Evolutionary conservation across 2,329 filamentous ascomycete genomes (phyloP).

Genomic region (Epichloe gansuensis): DNA sequence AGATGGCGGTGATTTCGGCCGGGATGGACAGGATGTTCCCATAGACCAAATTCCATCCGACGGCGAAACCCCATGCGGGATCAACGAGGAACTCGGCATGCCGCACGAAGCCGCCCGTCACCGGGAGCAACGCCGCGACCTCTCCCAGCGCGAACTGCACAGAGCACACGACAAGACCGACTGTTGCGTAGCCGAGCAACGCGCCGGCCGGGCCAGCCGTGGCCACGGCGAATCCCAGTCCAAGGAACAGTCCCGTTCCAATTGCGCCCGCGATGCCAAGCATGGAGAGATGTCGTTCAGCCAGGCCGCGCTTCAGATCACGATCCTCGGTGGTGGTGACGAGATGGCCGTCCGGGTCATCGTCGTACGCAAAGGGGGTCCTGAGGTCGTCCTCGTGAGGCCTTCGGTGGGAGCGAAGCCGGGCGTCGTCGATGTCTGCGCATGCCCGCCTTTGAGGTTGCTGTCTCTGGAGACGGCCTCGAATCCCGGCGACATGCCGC

Average conservation of each 20-base stretch:
- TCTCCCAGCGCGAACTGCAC: slow-evolving; percentile 49
- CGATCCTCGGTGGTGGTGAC: slow-evolving; percentile 36
- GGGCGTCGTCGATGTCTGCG: neutral
- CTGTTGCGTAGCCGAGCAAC: slow-evolving; percentile 40
- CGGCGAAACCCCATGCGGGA: slow-evolving; percentile 44
- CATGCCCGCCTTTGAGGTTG: neutral
- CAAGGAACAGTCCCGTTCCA: slow-evolving; percentile 48
- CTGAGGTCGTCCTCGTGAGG: slow-evolving; percentile 1
- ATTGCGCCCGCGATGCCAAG: slow-evolving; percentile 50
- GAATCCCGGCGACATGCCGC: too few relatives aligned
- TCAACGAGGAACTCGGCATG: slow-evolving; percentile 50
- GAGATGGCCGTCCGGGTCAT: slow-evolving; percentile 27
- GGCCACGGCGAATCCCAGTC: slow-evolving; percentile 41
- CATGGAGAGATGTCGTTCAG: slow-evolving; percentile 42
- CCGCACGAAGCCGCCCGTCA: slow-evolving; percentile 50
- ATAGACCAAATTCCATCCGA: slow-evolving; percentile 44
- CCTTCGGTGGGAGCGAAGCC: neutral
- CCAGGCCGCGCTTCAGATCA: slow-evolving; percentile 30
- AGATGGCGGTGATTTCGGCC: slow-evolving; percentile 50
- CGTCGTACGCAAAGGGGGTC: neutral
- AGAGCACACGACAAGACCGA: slow-evolving; percentile 44
- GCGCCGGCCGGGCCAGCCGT: slow-evolving; percentile 36
- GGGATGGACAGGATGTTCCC: slow-evolving; percentile 42
- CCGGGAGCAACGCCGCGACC: slow-evolving; percentile 45
- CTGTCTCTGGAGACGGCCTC: too few relatives aligned